phyloP scores from a whole-genome alignment of 768 basidiomycete genomes.

The Russula ochroleuca region DNA sequence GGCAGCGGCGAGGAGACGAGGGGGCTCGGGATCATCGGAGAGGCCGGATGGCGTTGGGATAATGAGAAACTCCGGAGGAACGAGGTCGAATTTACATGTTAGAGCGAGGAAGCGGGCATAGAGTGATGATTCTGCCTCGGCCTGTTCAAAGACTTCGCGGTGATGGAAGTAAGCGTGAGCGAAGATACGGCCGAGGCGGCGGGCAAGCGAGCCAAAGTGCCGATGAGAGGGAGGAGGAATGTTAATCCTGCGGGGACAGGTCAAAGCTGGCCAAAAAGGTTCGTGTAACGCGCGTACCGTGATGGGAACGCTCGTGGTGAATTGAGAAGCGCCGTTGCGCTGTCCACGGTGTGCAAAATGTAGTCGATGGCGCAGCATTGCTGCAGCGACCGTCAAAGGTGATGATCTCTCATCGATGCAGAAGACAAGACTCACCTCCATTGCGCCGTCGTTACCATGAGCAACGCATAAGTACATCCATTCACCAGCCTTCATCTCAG shows the following conservation, averaged over 20 bases:
- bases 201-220: constrained; percentile 87
- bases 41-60: constrained; percentile 51
- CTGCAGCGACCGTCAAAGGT: constrained; percentile 35
- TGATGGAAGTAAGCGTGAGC: constrained; percentile 96
- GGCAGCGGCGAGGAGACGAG: constrained; percentile 25
- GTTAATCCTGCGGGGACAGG: constrained; percentile 53
- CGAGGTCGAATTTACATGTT: constrained; percentile 73
- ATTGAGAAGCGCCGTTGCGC: constrained; percentile 86
- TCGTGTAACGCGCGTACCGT: constrained; percentile 45
- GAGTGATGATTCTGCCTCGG: constrained; percentile 84
- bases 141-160: constrained; percentile 84
- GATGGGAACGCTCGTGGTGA: constrained; percentile 91
- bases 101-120: constrained; percentile 88
- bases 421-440: constrained; percentile 56
- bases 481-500: constrained; percentile 98
- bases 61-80: constrained; percentile 78
- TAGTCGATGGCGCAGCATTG: constrained; percentile 99
- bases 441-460: constrained; percentile 81
- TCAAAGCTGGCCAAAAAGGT: background rate
- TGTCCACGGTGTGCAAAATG: constrained; percentile 88
- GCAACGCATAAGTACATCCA: constrained; percentile 97
- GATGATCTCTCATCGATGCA: background rate
- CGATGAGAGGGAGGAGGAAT: constrained; percentile 76
- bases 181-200: constrained; percentile 91
- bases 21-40: constrained; percentile 31